Conservation (phyloP, 2,329 filamentous ascomycete species). For the Xylaria sp. region DNA sequence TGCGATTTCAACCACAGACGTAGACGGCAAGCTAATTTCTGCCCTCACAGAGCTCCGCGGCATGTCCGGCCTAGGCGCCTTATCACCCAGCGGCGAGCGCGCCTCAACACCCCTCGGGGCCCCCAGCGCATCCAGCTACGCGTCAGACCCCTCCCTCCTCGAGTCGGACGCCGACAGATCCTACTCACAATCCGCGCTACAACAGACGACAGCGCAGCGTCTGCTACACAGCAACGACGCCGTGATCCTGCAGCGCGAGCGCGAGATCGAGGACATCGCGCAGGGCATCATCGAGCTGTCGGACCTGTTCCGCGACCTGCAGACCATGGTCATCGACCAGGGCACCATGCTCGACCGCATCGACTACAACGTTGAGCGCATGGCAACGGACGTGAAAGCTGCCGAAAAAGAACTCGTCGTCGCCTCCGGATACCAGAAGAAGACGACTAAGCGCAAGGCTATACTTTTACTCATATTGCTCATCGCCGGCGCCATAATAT, state of each 20-base stretch:
- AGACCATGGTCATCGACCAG: conserved; percentile 94
- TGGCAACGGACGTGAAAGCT: conserved; percentile 91
- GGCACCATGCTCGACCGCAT: conserved; percentile 92
- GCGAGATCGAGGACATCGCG: conserved; percentile 97
- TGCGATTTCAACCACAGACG: background rate
- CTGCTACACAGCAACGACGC: conserved; percentile 80
- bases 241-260: conserved; percentile 88
- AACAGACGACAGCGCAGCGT: conserved; percentile 72
- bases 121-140: conserved; percentile 63
- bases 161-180: conserved; percentile 94
- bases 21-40: conserved; percentile 39
- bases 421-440: conserved; percentile 88
- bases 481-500: conserved; percentile 86
- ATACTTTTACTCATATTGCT: conserved; percentile 88
- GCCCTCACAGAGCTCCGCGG: conserved; percentile 72
- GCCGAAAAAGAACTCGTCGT: conserved; percentile 93
- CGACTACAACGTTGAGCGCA: conserved; percentile 97
- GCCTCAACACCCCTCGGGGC: conserved; percentile 59
- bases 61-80: conserved; percentile 68
- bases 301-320: conserved; percentile 95
- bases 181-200: conserved; percentile 88
- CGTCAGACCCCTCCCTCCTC: conserved; percentile 83
- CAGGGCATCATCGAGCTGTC: conserved; percentile 97
- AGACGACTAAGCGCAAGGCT: conserved; percentile 89
- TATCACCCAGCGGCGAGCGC: conserved; percentile 62